A percentile compares a stretch with the other conserved stretches of the same genome.
phyloP scores from a whole-genome alignment of 306 rosid genomes.

The Oemleria cerasiformis region DNA sequence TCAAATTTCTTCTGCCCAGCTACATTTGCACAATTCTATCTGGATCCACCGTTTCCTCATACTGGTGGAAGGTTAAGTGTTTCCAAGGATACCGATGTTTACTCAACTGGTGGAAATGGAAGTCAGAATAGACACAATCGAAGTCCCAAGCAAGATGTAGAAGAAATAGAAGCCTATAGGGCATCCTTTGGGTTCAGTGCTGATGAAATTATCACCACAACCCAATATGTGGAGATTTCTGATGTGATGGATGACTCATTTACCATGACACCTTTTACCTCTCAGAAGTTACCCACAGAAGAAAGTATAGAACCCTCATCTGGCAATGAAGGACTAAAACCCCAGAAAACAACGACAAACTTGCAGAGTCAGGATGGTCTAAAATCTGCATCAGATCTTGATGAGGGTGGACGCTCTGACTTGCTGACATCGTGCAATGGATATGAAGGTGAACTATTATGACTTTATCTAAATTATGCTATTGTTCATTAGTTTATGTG shows the following conservation, averaged over 20 bases:
- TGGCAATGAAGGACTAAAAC: slow-evolving; percentile 49
- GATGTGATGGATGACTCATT: slow-evolving; percentile 93
- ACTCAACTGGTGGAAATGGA: slow-evolving; percentile 73
- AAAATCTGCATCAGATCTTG: slow-evolving; percentile 41
- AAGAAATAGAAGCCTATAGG: slow-evolving; percentile 95
- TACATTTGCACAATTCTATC: slow-evolving; percentile 91
- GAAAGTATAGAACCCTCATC: slow-evolving; percentile 54
- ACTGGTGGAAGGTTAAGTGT: slow-evolving; percentile 93
- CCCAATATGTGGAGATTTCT: slow-evolving; percentile 90
- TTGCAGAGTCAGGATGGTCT: slow-evolving; percentile 39
- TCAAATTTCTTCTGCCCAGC: slow-evolving; percentile 98
- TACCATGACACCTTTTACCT: slow-evolving; percentile 74
- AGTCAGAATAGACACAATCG: slow-evolving; percentile 68
- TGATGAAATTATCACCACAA: slow-evolving; percentile 88
- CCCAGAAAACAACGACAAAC: slow-evolving; percentile 44
- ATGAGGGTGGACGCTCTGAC: slow-evolving; percentile 38
- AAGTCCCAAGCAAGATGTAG: slow-evolving; percentile 95
- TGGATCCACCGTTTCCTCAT: slow-evolving; percentile 96
- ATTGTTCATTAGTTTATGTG: slow-evolving; percentile 21
- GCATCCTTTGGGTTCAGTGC: slow-evolving; percentile 99
- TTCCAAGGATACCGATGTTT: slow-evolving; percentile 91
- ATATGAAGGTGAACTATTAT: slow-evolving; percentile 56
- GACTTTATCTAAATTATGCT: slow-evolving; percentile 22
- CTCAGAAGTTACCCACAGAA: slow-evolving; percentile 53
- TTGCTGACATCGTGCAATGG: slow-evolving; percentile 39